A percentile compares a stretch with the other conserved stretches of the same genome.
phyloP scores from a whole-genome alignment of 208 protist genomes.

The Trypanosoma theileri region DNA sequence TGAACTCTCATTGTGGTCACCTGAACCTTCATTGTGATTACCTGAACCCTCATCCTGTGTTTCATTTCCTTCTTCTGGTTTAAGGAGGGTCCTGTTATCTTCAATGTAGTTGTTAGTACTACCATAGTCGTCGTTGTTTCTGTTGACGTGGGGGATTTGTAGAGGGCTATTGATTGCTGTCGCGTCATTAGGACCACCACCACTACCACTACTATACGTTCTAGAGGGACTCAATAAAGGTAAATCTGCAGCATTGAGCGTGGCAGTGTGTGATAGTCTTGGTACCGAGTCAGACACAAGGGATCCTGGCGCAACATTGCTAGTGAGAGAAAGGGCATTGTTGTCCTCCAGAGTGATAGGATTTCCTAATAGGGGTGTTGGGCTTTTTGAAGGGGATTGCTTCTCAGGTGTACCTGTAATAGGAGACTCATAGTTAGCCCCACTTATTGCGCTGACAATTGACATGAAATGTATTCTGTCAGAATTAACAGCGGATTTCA shows the following conservation, averaged over 20 bases:
- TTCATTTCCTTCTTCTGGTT: no score
- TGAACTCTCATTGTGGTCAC: no score
- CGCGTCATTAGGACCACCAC: background rate
- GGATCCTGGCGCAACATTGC: conserved; percentile 4
- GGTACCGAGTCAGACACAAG: background rate
- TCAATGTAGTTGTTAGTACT: no score
- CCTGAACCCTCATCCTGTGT: no score
- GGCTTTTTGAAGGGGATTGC: background rate
- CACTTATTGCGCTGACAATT: conserved; percentile 4
- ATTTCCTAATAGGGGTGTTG: background rate
- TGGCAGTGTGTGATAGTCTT: conserved; percentile 13
- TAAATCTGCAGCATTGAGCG: background rate
- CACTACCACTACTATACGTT: background rate
- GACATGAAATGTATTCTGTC: background rate
- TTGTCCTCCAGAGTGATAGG: background rate
- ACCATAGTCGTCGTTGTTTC: no score
- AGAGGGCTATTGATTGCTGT: no score
- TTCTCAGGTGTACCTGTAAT: background rate
- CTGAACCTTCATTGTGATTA: no score
- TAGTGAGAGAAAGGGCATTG: background rate
- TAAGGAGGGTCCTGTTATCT: no score
- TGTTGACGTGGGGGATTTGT: no score
- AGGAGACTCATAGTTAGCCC: background rate
- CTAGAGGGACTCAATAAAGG: background rate
- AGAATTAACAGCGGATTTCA: background rate